Evolutionary conservation across 805 yeast genomes (phyloP).

Genomic region (Debaryomyces hansenii): DNA sequence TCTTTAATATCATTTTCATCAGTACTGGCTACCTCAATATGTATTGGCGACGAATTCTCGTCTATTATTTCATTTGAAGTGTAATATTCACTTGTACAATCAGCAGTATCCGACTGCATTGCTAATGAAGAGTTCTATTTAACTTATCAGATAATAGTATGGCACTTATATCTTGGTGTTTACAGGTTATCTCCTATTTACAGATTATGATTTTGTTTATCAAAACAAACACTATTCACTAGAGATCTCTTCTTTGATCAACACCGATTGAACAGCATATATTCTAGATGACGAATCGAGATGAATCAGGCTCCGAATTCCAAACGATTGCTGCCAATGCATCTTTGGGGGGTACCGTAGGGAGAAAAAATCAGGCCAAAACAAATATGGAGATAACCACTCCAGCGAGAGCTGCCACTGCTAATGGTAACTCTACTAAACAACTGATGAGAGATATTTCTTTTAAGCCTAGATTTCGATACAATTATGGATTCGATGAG

Average conservation of each 20-base stretch:
- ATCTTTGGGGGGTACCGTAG: not conserved
- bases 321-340: not conserved
- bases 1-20: not conserved
- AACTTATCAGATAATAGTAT: too few species aligned
- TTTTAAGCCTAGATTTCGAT: conserved; percentile 31
- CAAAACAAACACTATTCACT: not conserved
- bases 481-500: conserved; percentile 51
- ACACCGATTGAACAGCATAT: too few species aligned
- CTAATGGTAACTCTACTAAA: not conserved
- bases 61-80: conserved; percentile 2
- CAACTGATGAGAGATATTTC: conserved; percentile 21
- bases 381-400: not conserved
- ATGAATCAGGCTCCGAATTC: not conserved
- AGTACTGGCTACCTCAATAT: not conserved
- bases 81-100: conserved; percentile 1
- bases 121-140: too few species aligned
- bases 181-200: not conserved
- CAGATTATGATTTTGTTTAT: conserved; percentile 1
- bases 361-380: not conserved
- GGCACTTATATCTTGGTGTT: too few species aligned
- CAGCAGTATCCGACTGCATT: conserved; percentile 3
- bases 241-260: too few species aligned
- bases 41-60: not conserved
- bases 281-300: too few species aligned
- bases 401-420: not conserved